Evolutionary conservation across 371 early-diverging fungal species (phyloP).

Genomic region (Mortierella sp.): DNA sequence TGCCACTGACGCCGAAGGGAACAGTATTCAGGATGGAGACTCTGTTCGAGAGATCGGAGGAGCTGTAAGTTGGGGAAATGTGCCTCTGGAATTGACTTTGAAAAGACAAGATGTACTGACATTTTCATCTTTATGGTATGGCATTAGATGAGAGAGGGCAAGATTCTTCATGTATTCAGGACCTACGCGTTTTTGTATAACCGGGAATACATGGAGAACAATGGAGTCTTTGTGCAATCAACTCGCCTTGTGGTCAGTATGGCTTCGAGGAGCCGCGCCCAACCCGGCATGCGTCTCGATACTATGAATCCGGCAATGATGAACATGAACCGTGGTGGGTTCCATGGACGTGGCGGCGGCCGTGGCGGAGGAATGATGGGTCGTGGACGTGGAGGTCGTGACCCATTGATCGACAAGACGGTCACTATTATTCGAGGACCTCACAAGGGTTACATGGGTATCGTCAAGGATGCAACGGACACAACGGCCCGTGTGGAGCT

Average conservation of each 20-base stretch:
- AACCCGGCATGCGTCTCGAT: conserved; percentile 46
- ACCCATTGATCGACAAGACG: conserved; percentile 88
- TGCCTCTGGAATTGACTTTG: too few relatives aligned
- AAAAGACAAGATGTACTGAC: too few relatives aligned
- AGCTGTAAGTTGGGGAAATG: conserved; percentile 38
- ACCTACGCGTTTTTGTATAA: conserved; percentile 52
- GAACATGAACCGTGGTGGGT: conserved; percentile 52
- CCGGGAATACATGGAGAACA: conserved; percentile 59
- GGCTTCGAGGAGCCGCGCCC: conserved; percentile 50
- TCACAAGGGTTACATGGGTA: conserved; percentile 97
- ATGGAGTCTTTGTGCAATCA: conserved; percentile 66
- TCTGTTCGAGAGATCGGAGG: conserved; percentile 75
- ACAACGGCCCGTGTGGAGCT: conserved; percentile 91
- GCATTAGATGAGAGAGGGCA: conserved; percentile 54
- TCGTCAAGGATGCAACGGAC: conserved; percentile 91
- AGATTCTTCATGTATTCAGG: conserved; percentile 54
- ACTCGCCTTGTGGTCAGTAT: conserved; percentile 52
- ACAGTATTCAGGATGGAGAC: conserved; percentile 84
- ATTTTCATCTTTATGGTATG: background rate
- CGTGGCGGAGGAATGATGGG: conserved; percentile 66
- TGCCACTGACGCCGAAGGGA: conserved; percentile 82
- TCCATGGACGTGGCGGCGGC: conserved; percentile 54
- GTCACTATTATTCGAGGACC: conserved; percentile 92
- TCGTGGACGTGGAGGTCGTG: conserved; percentile 76
- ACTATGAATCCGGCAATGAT: conserved; percentile 49